Evolutionary conservation across 2,329 filamentous ascomycete species (phyloP), one percentile per base, ranked within the genome.

Genomic region (Talaromyces sp.): DNA sequence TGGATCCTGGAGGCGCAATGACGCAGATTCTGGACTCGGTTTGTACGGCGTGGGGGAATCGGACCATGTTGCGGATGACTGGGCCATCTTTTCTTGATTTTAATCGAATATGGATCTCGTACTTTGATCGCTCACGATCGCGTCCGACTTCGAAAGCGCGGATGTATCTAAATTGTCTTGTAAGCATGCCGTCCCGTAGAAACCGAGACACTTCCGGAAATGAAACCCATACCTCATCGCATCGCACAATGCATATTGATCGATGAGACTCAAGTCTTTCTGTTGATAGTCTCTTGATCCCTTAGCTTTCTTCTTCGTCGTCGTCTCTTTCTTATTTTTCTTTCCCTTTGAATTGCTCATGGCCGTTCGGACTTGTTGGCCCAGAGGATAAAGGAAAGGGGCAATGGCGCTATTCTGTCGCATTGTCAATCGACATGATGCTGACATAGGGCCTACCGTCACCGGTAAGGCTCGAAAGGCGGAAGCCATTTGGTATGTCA

Each of bases 71-170:
- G 69, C 93, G 91, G 69, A 99, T 85, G 9, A 95, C 88, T 19
- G 93, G 90, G 0, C 93, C 93, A 78, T 93, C 93, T 77, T 93
- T 94, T 70, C 87, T 84, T 1, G 94, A 93, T 73, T 89, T 89
- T 68, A 99, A 82, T 73, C 90, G 93, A 71, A 99, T 82, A 72
- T 91, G 86, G 60, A 98, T 73, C 77, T 98, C 95, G 82, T 99
- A 99, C 78, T 97, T 98, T 70, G 88, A 83, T 11, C 84, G 82
- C 2, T 85, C 84, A 3, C 91, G 90, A 58, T 89, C 86, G 62
- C 87, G 87, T 73, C 95, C 94, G 71, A 97, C 93, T 85, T 99
- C 95, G 73, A 90, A 89, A 57, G 95, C 94, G 73, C 92, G 91
- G 69, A 99, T 87, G 76, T 97, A 95, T 75, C 93, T 97, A 70